These are phyloP conservation scores for Diplocarpon mali DNA, from an alignment of 2,329 filamentous ascomycete genomes.

Conservation along the genomic window DNA sequence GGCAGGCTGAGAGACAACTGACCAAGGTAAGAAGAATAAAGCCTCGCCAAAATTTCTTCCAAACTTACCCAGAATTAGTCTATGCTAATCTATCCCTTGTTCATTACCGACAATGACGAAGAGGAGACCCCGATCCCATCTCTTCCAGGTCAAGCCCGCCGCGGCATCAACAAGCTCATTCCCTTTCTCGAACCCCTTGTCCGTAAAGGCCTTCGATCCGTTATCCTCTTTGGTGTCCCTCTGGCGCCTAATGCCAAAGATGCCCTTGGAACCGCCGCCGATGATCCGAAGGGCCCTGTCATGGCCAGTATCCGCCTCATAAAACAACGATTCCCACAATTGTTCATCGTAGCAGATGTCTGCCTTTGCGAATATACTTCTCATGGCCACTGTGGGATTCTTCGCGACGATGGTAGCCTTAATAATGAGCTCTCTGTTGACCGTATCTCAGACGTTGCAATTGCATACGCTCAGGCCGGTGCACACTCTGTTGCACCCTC, in stretches of 20 bases:
- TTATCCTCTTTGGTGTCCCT: conserved; percentile 94
- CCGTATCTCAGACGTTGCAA: conserved; percentile 91
- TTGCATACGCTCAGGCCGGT: conserved; percentile 90
- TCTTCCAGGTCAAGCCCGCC: conserved; percentile 79
- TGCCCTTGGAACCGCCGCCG: conserved; percentile 79
- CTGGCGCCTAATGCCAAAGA: conserved; percentile 75
- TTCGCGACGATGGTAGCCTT: conserved; percentile 81
- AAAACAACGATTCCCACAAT: conserved; percentile 71
- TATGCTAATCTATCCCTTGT: conserved; percentile 97
- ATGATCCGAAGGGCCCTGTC: conserved; percentile 87
- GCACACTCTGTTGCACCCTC: conserved; percentile 95
- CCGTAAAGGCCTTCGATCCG: conserved; percentile 79
- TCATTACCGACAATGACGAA: conserved; percentile 88
- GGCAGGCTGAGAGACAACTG: conserved; percentile 76
- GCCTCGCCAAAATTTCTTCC: no score
- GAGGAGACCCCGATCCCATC: conserved; percentile 86
- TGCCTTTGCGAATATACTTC: conserved; percentile 98
- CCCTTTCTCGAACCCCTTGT: conserved; percentile 79
- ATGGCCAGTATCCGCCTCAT: conserved; percentile 78
- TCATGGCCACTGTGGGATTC: conserved; percentile 93
- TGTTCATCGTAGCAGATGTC: conserved; percentile 88
- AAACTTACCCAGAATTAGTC: conserved; percentile 43
- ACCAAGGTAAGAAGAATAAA: conserved; percentile 53
- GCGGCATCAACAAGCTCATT: conserved; percentile 76
- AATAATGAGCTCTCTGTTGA: conserved; percentile 93